Conservation (phyloP, 1,284 basidiomycete genomes). For the Sporisorium iseilematis-ciliati region DNA sequence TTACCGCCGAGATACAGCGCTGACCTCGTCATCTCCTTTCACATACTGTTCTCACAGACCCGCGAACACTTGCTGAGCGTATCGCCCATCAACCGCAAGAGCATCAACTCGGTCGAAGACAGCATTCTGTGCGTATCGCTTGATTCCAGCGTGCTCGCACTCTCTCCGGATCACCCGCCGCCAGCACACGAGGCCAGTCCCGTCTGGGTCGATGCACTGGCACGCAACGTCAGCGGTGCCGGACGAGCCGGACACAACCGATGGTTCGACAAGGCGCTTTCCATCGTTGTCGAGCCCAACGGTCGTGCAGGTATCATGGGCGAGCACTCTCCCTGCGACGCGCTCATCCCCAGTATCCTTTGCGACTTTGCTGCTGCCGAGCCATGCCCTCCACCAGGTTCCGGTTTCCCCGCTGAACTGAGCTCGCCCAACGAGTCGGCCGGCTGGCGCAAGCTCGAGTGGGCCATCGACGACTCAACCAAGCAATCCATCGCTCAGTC, state of each 20-base stretch:
- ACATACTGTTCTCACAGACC: constrained; percentile 78
- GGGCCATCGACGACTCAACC: constrained; percentile 79
- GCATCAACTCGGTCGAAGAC: constrained; percentile 77
- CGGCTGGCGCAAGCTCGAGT: constrained; percentile 79
- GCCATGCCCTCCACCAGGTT: constrained; percentile 53
- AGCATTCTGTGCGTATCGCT: constrained; percentile 81
- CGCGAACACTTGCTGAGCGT: constrained; percentile 79
- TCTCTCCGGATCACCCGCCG: constrained; percentile 61
- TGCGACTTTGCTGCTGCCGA: constrained; percentile 84
- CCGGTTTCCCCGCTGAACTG: constrained; percentile 47
- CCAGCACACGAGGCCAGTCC: constrained; percentile 74
- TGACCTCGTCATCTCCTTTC: not conserved
- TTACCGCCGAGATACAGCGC: not conserved
- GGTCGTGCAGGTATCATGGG: constrained; percentile 88
- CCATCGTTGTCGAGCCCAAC: constrained; percentile 85
- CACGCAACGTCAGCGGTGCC: constrained; percentile 80
- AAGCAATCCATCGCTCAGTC: constrained; percentile 76
- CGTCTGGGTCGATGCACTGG: constrained; percentile 80
- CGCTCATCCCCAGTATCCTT: constrained; percentile 89
- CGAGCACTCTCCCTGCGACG: constrained; percentile 93
- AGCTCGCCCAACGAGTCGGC: constrained; percentile 66
- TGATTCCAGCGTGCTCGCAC: constrained; percentile 72
- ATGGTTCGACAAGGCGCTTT: constrained; percentile 92
- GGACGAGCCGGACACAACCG: constrained; percentile 82
- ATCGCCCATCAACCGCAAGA: constrained; percentile 77